These are phyloP conservation scores for Stentor coeruleus DNA, from an alignment of 73 alveolate genomes.

Conservation along the genomic window DNA sequence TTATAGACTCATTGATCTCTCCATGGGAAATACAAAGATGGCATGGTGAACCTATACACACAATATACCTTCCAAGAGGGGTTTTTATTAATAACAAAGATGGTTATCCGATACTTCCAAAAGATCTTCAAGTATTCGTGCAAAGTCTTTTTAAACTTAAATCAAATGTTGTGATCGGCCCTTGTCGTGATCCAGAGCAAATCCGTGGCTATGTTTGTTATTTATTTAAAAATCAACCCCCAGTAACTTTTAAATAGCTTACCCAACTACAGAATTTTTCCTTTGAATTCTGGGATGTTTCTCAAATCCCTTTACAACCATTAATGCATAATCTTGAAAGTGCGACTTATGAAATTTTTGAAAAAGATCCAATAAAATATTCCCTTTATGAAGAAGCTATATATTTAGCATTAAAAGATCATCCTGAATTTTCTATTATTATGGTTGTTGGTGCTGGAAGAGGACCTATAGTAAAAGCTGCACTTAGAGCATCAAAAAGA, in stretches of 20 bases:
- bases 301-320: slow-evolving; percentile 91
- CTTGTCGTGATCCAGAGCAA: slow-evolving; percentile 38
- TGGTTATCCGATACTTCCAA: slow-evolving; percentile 55
- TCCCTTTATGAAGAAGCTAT: slow-evolving; percentile 64
- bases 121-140: slow-evolving; percentile 41
- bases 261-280: slow-evolving; percentile 33
- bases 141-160: slow-evolving; percentile 38
- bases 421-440: slow-evolving; percentile 26
- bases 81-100: slow-evolving; percentile 41
- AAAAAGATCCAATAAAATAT: slow-evolving; percentile 71
- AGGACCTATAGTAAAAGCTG: slow-evolving; percentile 89
- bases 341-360: slow-evolving; percentile 75
- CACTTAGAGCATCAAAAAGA: slow-evolving; percentile 57
- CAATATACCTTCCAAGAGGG: slow-evolving; percentile 16
- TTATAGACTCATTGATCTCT: slow-evolving; percentile 33
- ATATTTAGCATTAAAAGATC: slow-evolving; percentile 37
- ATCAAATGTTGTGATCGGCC: slow-evolving; percentile 32
- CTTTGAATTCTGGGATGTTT: slow-evolving; percentile 63
- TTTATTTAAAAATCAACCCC: slow-evolving; percentile 37
- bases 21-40: slow-evolving; percentile 34
- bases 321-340: slow-evolving; percentile 78
- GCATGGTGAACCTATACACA: slow-evolving; percentile 41
- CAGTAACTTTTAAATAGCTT: slow-evolving; percentile 37
- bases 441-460: slow-evolving; percentile 96
- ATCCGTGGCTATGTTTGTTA: slow-evolving; percentile 50